Conservation (phyloP, 768 basidiomycete genomes). For the Amyloporia xantha region DNA sequence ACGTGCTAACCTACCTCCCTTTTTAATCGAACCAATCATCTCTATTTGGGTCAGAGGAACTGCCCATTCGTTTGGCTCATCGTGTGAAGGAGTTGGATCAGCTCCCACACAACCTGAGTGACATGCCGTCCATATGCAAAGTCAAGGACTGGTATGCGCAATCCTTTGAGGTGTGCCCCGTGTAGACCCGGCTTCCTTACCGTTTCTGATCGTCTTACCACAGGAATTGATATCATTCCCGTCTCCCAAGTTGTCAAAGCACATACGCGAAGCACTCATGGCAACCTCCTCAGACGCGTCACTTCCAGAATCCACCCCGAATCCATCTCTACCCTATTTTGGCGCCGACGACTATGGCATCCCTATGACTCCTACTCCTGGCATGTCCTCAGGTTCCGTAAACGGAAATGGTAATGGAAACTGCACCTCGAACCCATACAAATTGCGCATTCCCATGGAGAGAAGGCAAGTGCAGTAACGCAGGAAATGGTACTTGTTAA, state of each 20-base stretch:
- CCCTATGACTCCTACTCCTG: constrained; percentile 7
- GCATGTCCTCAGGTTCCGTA: constrained; percentile 16
- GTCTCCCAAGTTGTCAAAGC: constrained; percentile 57
- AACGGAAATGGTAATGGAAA: constrained; percentile 29
- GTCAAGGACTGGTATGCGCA: constrained; percentile 99
- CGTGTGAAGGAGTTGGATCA: constrained; percentile 94
- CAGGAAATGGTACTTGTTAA: constrained; percentile 17
- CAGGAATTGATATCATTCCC: constrained; percentile 91
- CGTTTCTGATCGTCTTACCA: background rate
- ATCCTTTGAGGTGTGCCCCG: constrained; percentile 79
- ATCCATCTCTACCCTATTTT: constrained; percentile 60
- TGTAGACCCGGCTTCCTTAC: background rate
- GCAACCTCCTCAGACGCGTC: constrained; percentile 39
- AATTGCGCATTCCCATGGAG: constrained; percentile 78
- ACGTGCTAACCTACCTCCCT: constrained; percentile 17
- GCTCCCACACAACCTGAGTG: constrained; percentile 84
- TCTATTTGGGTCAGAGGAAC: constrained; percentile 55
- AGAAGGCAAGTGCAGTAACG: too few species aligned
- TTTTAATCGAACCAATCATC: background rate
- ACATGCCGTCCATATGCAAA: constrained; percentile 88
- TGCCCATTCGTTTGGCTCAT: constrained; percentile 92
- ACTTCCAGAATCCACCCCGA: constrained; percentile 73
- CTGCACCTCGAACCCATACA: constrained; percentile 40
- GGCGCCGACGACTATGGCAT: constrained; percentile 20
- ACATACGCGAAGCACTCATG: constrained; percentile 63